A percentile compares a stretch with the other conserved stretches of the same genome.
Evolutionary conservation across 805 yeast genomes (phyloP).

Genomic region (Saturnispora dispora): DNA sequence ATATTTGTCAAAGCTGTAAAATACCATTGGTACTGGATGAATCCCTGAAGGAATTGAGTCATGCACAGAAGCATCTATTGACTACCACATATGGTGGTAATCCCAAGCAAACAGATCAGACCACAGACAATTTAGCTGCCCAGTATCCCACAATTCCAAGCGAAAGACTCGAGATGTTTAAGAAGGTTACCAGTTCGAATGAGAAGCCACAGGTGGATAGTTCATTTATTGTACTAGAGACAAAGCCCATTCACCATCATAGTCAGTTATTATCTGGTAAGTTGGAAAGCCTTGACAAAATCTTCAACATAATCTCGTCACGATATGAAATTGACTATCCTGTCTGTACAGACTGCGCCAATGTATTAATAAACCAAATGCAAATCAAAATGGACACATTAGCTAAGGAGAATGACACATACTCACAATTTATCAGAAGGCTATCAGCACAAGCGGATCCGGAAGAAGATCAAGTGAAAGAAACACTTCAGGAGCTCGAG

Average conservation of each 20-base stretch:
- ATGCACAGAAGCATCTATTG: slow-evolving; percentile 48
- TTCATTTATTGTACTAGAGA: slow-evolving; percentile 13
- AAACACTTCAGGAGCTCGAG: slow-evolving; percentile 38
- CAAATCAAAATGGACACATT: slow-evolving; percentile 63
- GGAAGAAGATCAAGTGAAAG: slow-evolving; percentile 32
- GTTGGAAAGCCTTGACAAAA: slow-evolving; percentile 43
- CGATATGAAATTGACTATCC: slow-evolving; percentile 79
- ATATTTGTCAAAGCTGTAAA: slow-evolving; percentile 54
- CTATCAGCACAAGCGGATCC: slow-evolving; percentile 49
- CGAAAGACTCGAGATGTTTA: slow-evolving; percentile 31
- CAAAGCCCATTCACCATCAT: not conserved
- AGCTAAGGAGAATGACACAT: slow-evolving; percentile 69
- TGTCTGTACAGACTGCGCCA: slow-evolving; percentile 80
- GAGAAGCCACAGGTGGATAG: slow-evolving; percentile 12
- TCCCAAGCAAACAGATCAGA: slow-evolving; percentile 3
- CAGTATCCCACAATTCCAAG: slow-evolving; percentile 28
- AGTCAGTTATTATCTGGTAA: slow-evolving; percentile 5
- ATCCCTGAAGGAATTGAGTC: slow-evolving; percentile 41
- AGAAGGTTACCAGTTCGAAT: slow-evolving; percentile 22
- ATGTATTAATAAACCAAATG: slow-evolving; percentile 51
- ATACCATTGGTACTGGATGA: slow-evolving; percentile 49
- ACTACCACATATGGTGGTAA: slow-evolving; percentile 25
- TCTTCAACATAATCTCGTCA: slow-evolving; percentile 69
- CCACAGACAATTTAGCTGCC: slow-evolving; percentile 16
- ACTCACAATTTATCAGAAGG: slow-evolving; percentile 61